phyloP scores from a whole-genome alignment of 495 filamentous ascomycete species.

The Daldinia childiae region DNA sequence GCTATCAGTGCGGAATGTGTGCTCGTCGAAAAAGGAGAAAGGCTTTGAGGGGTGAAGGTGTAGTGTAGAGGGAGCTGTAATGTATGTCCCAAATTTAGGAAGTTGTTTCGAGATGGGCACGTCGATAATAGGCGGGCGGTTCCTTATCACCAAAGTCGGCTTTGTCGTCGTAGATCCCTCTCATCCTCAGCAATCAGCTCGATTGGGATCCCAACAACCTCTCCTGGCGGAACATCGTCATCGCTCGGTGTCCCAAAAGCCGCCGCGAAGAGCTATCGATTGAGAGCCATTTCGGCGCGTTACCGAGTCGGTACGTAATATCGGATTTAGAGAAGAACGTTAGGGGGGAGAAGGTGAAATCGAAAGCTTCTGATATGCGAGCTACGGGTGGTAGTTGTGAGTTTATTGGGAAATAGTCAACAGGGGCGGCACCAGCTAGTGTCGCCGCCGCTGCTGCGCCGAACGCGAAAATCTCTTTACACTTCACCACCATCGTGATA shows the following conservation, averaged over 20 bases:
- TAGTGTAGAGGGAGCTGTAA: constrained; percentile 52
- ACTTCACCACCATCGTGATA: constrained; percentile 33
- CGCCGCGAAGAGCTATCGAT: constrained; percentile 69
- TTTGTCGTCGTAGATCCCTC: constrained; percentile 64
- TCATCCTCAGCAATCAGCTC: constrained; percentile 68
- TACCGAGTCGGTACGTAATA: constrained; percentile 69
- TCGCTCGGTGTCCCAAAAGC: constrained; percentile 71
- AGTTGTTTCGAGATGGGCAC: constrained; percentile 52
- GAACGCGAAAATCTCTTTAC: constrained; percentile 25
- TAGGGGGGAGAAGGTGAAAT: constrained; percentile 72
- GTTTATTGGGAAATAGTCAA: constrained; percentile 74
- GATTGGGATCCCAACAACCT: constrained; percentile 58
- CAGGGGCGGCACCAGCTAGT: constrained; percentile 42
- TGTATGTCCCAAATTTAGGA: constrained; percentile 53
- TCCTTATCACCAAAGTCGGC: constrained; percentile 69
- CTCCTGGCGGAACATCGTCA: constrained; percentile 62
- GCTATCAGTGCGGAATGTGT: constrained; percentile 51
- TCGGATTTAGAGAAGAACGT: constrained; percentile 68
- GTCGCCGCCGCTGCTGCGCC: constrained; percentile 11
- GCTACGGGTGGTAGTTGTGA: constrained; percentile 81
- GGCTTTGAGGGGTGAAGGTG: constrained; percentile 48
- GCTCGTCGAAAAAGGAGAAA: constrained; percentile 52
- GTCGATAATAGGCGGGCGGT: constrained; percentile 49
- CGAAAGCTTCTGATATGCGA: constrained; percentile 68
- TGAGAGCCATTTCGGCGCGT: constrained; percentile 73